Evolutionary conservation across 1,139 yeast genomes (phyloP).

Genomic region (Entelexis sorbosivorans): DNA sequence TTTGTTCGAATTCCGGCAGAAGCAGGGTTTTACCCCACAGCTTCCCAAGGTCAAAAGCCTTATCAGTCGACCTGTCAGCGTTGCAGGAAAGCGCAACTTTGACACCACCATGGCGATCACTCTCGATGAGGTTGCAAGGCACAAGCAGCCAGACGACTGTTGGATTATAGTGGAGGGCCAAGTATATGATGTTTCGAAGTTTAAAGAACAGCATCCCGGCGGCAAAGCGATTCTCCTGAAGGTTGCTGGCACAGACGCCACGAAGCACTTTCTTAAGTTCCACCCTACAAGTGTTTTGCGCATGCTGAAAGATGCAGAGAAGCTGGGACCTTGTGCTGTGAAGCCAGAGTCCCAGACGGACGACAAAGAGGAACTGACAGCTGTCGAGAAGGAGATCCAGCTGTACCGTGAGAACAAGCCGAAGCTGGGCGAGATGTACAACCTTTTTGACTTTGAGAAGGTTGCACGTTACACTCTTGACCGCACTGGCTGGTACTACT

Average conservation of each 20-base stretch:
- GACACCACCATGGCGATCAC: constrained; percentile 9
- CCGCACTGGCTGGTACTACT: constrained; percentile 81
- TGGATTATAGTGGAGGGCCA: constrained; percentile 83
- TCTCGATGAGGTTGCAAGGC: constrained; percentile 50
- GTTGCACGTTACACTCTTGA: constrained; percentile 70
- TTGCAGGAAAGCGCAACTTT: not conserved
- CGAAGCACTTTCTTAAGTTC: constrained; percentile 72
- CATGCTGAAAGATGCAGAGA: constrained; percentile 38
- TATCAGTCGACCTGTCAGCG: not conserved
- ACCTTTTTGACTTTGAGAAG: constrained; percentile 68
- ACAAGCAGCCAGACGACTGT: constrained; percentile 53
- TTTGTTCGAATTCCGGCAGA: constrained; percentile 3
- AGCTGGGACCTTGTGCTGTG: constrained; percentile 29
- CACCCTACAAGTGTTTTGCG: constrained; percentile 75
- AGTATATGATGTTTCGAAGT: constrained; percentile 73
- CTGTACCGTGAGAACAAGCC: constrained; percentile 41
- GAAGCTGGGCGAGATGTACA: constrained; percentile 54
- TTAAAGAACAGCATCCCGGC: constrained; percentile 78
- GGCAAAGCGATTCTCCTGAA: constrained; percentile 61
- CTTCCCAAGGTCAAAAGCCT: not conserved
- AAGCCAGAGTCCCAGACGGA: constrained; percentile 12
- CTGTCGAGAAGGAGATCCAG: constrained; percentile 23
- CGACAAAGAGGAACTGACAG: constrained; percentile 18
- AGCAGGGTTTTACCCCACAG: constrained; percentile 8
- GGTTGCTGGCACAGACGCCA: constrained; percentile 87